These are phyloP conservation scores for Plenodomus biglobosus DNA, from an alignment of 2,329 filamentous ascomycete genomes.

Conservation along the genomic window DNA sequence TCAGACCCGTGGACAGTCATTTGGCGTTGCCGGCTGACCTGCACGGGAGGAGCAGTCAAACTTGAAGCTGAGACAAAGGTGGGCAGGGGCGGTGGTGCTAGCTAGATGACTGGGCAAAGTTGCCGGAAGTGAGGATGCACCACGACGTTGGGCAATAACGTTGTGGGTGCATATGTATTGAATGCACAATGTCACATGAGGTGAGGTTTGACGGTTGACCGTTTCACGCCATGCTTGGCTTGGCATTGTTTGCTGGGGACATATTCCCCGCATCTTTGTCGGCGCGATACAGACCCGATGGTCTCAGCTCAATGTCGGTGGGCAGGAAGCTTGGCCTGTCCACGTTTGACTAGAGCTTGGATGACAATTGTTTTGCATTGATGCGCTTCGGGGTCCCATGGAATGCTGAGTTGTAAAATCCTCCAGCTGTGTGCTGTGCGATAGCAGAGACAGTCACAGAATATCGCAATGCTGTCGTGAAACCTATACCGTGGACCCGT, in stretches of 20 bases:
- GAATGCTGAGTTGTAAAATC: no score
- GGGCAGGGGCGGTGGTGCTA: neutral
- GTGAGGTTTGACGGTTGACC: slow-evolving; percentile 8
- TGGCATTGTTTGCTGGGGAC: neutral
- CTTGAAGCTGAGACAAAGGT: neutral
- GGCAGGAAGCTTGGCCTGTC: no score
- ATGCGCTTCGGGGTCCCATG: no score
- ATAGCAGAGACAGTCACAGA: no score
- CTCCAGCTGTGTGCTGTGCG: neutral
- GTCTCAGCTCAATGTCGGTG: no score
- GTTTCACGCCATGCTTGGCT: slow-evolving; percentile 2
- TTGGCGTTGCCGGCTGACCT: slow-evolving; percentile 15
- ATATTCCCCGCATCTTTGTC: neutral
- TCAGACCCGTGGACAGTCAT: slow-evolving; percentile 7
- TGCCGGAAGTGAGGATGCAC: neutral
- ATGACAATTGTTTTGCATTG: no score
- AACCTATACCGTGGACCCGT: no score
- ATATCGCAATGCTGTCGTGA: no score
- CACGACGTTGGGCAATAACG: slow-evolving; percentile 17
- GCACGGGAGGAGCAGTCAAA: neutral
- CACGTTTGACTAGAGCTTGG: no score
- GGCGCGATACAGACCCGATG: neutral
- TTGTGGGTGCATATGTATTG: slow-evolving; percentile 13
- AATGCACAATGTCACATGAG: slow-evolving; percentile 22
- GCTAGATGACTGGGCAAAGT: neutral